Conservation (phyloP, 345 rosid genomes). For the Heritiera littoralis region DNA sequence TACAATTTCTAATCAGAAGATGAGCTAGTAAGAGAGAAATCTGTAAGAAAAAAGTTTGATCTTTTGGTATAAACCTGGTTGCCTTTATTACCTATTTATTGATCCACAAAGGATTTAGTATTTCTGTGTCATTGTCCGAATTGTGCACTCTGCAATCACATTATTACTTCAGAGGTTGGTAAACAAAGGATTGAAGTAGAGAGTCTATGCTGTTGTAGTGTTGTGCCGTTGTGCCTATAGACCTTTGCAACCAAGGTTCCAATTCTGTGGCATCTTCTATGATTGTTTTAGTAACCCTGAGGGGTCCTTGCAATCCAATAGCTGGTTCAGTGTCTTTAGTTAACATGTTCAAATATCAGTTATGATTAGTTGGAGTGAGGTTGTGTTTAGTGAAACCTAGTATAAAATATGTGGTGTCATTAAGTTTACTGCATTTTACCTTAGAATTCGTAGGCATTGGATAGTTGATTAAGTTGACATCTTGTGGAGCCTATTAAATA, state of each 20-base stretch:
- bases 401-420: neutral
- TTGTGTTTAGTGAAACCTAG: neutral
- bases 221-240: neutral
- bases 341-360: neutral
- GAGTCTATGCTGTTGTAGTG: neutral
- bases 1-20: too few species aligned
- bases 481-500: neutral
- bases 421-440: constrained; percentile 1
- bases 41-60: neutral
- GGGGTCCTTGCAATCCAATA: neutral
- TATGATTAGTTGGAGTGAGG: neutral
- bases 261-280: neutral
- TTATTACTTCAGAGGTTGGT: neutral
- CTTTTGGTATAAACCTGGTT: neutral
- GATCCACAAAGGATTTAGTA: neutral
- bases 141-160: neutral
- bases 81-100: neutral
- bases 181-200: neutral
- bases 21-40: neutral
- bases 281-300: neutral
- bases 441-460: neutral
- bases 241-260: neutral
- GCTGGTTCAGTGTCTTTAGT: neutral
- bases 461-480: neutral
- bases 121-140: neutral